A percentile compares a stretch with the other conserved stretches of the same genome.
phyloP scores from a whole-genome alignment of 371 early-diverging fungal species.

The Haplosporangium sp. region DNA sequence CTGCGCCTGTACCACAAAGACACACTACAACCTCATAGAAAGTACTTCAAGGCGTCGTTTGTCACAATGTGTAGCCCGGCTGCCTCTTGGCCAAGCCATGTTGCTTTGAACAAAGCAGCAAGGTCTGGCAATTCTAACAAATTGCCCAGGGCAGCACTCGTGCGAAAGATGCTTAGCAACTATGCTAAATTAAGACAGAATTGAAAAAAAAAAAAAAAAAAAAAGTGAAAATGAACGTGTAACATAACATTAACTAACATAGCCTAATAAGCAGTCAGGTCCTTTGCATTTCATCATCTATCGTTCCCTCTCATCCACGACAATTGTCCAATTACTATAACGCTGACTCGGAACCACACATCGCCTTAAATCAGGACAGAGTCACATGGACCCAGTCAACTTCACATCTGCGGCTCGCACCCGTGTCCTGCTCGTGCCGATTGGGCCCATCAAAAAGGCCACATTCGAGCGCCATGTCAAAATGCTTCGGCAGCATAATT shows the following conservation, averaged over 20 bases:
- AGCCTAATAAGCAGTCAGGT: background rate
- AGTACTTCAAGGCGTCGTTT: background rate
- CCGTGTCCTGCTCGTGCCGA: constrained; percentile 80
- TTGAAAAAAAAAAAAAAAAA: background rate
- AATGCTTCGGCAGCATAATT: constrained; percentile 64
- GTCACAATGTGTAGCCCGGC: background rate
- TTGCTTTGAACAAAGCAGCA: constrained; percentile 1
- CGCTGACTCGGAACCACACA: constrained; percentile 1
- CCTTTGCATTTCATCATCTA: background rate
- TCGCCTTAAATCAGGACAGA: constrained; percentile 1
- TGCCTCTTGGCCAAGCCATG: background rate
- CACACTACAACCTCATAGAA: background rate
- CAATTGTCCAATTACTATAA: background rate
- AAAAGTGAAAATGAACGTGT: background rate
- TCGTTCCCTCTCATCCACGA: background rate
- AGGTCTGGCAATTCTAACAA: background rate
- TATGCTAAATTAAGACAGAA: background rate
- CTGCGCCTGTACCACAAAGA: background rate
- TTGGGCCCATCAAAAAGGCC: constrained; percentile 74
- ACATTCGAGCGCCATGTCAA: constrained; percentile 78
- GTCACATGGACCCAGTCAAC: constrained; percentile 56
- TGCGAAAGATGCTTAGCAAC: background rate
- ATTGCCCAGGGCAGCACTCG: background rate
- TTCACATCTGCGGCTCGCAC: constrained; percentile 72
- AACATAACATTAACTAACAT: background rate